Base-by-base conservation (phyloP, 257 asterid genomes). In the Fraxinus cuspidata region DNA sequence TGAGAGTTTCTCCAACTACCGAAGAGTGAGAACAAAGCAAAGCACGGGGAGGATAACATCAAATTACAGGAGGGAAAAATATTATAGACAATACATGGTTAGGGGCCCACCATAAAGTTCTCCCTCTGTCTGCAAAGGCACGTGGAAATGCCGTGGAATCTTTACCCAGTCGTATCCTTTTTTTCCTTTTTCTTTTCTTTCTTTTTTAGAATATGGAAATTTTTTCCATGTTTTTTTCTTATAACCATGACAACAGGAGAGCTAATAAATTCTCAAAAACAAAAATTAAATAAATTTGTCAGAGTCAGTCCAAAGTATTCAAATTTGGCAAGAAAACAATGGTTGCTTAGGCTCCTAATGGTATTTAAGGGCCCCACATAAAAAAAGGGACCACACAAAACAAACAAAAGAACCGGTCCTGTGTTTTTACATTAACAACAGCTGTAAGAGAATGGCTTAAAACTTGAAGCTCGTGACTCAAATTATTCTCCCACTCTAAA, bases 131-230 rank as follows among this genome's bases (percentile, higher is more conserved):
- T 51, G 5, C 74, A 32, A 18, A 70, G 79, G 74, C 77, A 51
- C 82, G 76, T 40, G 63, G 71, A 70, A 70, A 27, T 77, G 84
- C 71, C 88, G 88, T 85, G 80, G 79, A 83, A 79, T 79, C 80
- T 77, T 72, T 29, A 4, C 79, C 67, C 80, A 8, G 74, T 71
- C 74, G 69, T 42, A n/a, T n/a, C n/a, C n/a, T 35, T 63, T 74
- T 29, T 23, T 29, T 1, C 27, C 10, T 23, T 74, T 13, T 74
- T 27, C 25, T 58, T 60, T 2, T 21, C 11, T 0, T 56, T 5
- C 1, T 11, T 11, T 25, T 40, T 2, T 71, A 0, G n/a, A 15
- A 1, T 4, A 15, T 12, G 1, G 1, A 15, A 3, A 15, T 15
- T 47, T 3, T 47, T 47, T 47, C 19, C 6, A 15, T 15, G 7